A percentile compares a stretch with the other conserved stretches of the same genome.
phyloP scores from a whole-genome alignment of 2,329 filamentous ascomycete genomes.

The Ophiobolus disseminans region DNA sequence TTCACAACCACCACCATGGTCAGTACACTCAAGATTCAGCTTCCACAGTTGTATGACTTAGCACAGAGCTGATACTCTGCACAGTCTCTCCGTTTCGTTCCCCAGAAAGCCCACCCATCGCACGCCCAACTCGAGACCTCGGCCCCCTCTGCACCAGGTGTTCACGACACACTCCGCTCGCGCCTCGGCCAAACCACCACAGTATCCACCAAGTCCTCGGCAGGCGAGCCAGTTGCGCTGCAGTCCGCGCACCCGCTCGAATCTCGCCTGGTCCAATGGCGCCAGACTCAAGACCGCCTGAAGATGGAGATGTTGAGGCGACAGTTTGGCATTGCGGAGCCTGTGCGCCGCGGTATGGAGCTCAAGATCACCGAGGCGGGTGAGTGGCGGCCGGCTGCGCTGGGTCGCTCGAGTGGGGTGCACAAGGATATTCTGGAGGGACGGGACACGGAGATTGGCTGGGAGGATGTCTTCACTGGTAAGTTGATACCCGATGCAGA shows the following conservation, averaged over 20 bases:
- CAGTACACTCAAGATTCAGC: slow-evolving; percentile 6
- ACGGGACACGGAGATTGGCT: slow-evolving; percentile 76
- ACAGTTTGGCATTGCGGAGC: slow-evolving; percentile 91
- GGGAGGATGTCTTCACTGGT: slow-evolving; percentile 93
- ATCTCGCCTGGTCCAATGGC: slow-evolving; percentile 86
- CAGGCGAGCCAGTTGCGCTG: slow-evolving; percentile 50
- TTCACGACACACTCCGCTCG: slow-evolving; percentile 90
- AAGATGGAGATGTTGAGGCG: slow-evolving; percentile 89
- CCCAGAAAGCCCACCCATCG: slow-evolving; percentile 67
- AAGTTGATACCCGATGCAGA: slow-evolving; percentile 45
- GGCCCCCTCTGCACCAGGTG: slow-evolving; percentile 88
- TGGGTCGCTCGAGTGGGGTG: slow-evolving; percentile 71
- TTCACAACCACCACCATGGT: slow-evolving; percentile 5
- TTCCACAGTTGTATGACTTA: slow-evolving; percentile 17
- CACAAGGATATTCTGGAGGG: slow-evolving; percentile 91
- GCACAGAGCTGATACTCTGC: neutral
- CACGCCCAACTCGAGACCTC: slow-evolving; percentile 61
- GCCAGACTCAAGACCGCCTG: slow-evolving; percentile 82
- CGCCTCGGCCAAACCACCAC: slow-evolving; percentile 69
- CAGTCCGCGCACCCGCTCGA: slow-evolving; percentile 87
- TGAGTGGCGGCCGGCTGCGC: slow-evolving; percentile 77
- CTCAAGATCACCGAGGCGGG: slow-evolving; percentile 83
- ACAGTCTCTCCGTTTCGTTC: slow-evolving; percentile 89
- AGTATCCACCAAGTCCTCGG: slow-evolving; percentile 36
- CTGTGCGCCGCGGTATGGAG: slow-evolving; percentile 92